Evolutionary conservation across 169 alveolate species (phyloP), one percentile per base, ranked within the genome.

Genomic region (Sarcocystis neurona): DNA sequence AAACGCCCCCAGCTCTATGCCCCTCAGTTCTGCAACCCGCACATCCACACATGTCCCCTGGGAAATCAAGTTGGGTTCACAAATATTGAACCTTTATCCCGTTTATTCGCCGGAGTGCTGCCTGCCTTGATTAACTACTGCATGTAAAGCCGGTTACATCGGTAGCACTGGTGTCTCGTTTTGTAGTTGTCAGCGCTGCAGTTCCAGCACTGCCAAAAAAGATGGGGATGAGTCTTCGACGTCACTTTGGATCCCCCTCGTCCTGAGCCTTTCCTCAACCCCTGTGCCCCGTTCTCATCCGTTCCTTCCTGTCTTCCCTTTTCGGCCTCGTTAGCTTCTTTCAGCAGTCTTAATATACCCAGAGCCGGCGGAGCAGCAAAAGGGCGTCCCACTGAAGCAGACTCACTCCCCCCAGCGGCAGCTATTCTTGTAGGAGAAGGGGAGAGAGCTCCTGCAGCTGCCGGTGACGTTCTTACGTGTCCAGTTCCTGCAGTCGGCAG

Each of bases 171-270:
- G 58, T 85, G 90, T 15, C 90, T 15, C 23, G 90, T 70, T 47
- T 85, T 85, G 58, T 53, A 74, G 23, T 85, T 85, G 53, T 47
- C 74, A 43, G 90, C 90, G 34, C 78, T 39, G 77, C 90, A 85
- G 34, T 70, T 74, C 90, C 90, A 85, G 85, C 90, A 85, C 85
- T 79, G 78, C 84, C 84, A 85, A 58, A 46, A 85, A n/a, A 85
- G 90, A 46, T 85, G 90, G 46, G 90, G 90, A 78, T 85, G 90
- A 5, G 90, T 85, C 44, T 63, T 72, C 56, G 80, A 32, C 53
- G 80, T 3, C 80, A 30, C 39, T 37, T 18, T 72, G 30, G 80
- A 4, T 37, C 56, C 32, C 44, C 32, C 27, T 2, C 39, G 75
- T 37, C 75, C 46, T 63, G n/a, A 37, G 34, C 41, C 27, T 41